Percentiles rank a stretch among this genome's conserved stretches.
phyloP scores from a whole-genome alignment of 805 yeast species.

The Candida rishiriensis region DNA sequence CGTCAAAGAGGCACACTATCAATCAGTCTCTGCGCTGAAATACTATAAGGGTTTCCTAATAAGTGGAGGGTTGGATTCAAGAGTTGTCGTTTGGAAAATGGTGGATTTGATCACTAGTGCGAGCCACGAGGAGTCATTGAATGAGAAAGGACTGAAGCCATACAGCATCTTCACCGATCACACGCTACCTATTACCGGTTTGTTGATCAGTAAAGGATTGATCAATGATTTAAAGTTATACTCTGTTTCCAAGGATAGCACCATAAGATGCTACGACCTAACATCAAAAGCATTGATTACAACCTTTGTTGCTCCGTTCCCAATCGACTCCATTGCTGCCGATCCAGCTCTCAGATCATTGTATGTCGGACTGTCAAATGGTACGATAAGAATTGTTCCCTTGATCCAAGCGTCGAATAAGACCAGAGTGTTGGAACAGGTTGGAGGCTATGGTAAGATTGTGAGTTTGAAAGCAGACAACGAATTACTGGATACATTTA shows the following conservation, averaged over 20 bases:
- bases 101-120: conserved; percentile 46
- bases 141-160: conserved; percentile 46
- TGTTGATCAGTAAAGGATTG: conserved; percentile 41
- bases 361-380: conserved; percentile 66
- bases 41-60: conserved; percentile 64
- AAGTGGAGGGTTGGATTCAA: conserved; percentile 78
- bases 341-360: conserved; percentile 79
- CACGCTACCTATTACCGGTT: conserved; percentile 41
- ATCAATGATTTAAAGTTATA: conserved; percentile 58
- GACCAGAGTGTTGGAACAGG: conserved; percentile 42
- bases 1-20: conserved; percentile 83
- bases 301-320: conserved; percentile 64
- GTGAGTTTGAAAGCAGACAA: conserved; percentile 48
- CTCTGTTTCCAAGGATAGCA: conserved; percentile 69
- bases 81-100: conserved; percentile 71
- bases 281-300: conserved; percentile 43
- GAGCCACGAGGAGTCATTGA: conserved; percentile 20
- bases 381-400: conserved; percentile 53
- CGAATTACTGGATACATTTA: conserved; percentile 46
- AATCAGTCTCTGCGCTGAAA: conserved; percentile 55
- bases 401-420: conserved; percentile 38
- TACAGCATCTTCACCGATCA: conserved; percentile 58
- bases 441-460: conserved; percentile 55
- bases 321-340: conserved; percentile 52
- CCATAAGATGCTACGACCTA: conserved; percentile 68